Conservation (phyloP, 1,284 basidiomycete species). For the Coriolopsis trogii region DNA sequence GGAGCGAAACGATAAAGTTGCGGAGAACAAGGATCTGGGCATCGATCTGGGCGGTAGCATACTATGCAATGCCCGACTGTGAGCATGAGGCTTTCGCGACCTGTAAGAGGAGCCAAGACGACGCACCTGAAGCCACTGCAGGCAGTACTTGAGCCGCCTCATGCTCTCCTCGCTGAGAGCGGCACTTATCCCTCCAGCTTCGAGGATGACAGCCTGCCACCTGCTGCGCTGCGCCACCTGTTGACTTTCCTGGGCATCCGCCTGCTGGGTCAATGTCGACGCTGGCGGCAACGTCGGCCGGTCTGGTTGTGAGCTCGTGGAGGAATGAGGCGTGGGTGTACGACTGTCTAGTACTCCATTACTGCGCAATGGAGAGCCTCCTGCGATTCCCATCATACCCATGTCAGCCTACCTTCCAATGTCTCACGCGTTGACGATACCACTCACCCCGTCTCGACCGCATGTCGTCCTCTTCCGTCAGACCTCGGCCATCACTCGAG, state of each 20-base stretch:
- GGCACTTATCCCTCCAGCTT: slow-evolving; percentile 88
- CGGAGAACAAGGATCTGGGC: slow-evolving; percentile 84
- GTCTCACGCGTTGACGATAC: neutral
- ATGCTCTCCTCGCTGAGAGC: slow-evolving; percentile 91
- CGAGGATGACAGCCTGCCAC: slow-evolving; percentile 84
- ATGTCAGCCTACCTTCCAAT: neutral
- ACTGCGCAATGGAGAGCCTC: neutral
- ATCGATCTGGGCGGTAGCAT: slow-evolving; percentile 87
- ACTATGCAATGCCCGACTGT: slow-evolving; percentile 46
- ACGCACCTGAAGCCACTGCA: slow-evolving; percentile 87
- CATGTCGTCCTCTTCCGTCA: slow-evolving; percentile 2
- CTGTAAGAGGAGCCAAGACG: neutral
- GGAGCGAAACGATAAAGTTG: slow-evolving; percentile 77
- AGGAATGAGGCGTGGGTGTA: slow-evolving; percentile 30
- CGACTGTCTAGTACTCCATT: slow-evolving; percentile 22
- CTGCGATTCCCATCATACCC: neutral
- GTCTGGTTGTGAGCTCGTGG: slow-evolving; percentile 23
- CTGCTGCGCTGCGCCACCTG: slow-evolving; percentile 67
- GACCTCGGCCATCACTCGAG: slow-evolving; percentile 6
- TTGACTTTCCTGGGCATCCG: slow-evolving; percentile 32
- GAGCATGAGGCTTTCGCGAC: neutral
- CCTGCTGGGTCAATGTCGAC: slow-evolving; percentile 19
- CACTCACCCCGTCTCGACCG: slow-evolving; percentile 2
- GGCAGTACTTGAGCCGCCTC: slow-evolving; percentile 83
- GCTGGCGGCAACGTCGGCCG: slow-evolving; percentile 20